Base-by-base conservation (phyloP, 1,139 yeast genomes). In the Lodderomyces parapsilosis region DNA sequence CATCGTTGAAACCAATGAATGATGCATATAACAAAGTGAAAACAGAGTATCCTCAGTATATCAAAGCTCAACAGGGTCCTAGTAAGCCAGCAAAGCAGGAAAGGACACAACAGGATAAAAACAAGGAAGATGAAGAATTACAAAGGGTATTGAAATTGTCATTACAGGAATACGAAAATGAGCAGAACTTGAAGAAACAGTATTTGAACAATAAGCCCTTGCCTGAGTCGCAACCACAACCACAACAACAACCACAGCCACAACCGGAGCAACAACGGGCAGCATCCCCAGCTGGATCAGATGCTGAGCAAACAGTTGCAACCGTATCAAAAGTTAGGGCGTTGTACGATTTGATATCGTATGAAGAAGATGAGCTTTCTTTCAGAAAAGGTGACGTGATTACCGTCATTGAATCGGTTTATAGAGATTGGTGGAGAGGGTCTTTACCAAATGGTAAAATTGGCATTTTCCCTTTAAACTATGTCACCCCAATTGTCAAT, bases 391-490 rank as follows among this genome's bases (percentile, higher is more conserved):
- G 89, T 18, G 94, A 86, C 57, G 71, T 83, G 2, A 91, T 93
- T 40, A 84, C 86, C 1, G 96, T 93, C 1, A 75, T 91, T 39
- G 98, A 90, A 56, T 78, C 87, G 14, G 96, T 87, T 6, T 90
- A 90, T 62, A 76, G 89, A 49, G 98, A 93, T 60, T 93, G 99
- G 99, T 88, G 97, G 86, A 76, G 89, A 53, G 99, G 99, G 4
- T 80, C 93, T 4, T 66, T 91, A 41, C 64, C 76, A 3, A 75
- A 79, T 45, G 97, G 97, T 0, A 76, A 75, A 44, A 73, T 81
- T 38, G 99, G 99, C 23, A 85, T 93, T n/a, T 90, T 93, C 65
- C 99, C 99, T 0, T 74, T 88, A 45, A 93, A 93, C 62, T 93
- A 93, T 58, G 98, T 93, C 1, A 80, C 90, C 2, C 91, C 91